Base-by-base conservation (phyloP, 2,329 filamentous ascomycete species). In the Sphaerulina populicola region DNA sequence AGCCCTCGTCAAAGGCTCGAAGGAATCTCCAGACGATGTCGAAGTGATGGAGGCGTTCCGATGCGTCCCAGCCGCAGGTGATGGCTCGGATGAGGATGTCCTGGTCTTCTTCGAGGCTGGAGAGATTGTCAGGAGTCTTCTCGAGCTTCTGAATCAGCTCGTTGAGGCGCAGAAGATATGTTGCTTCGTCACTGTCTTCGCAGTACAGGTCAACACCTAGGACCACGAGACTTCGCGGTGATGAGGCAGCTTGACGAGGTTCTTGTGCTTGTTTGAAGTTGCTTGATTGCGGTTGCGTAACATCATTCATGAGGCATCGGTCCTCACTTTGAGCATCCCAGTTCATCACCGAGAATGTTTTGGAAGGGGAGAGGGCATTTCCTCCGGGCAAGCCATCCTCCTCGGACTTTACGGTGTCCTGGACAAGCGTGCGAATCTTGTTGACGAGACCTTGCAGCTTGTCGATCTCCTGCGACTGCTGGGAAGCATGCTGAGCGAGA, bases 21-120 rank as follows among this genome's bases (percentile, higher is more conserved):
- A 59, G 46, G 30, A 58, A 58, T 5, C 57, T 53, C 57, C 57
- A 59, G 21, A 54, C 57, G 31, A 59, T 58, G 50, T 59, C 57
- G 38, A 59, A 58, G 38, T 59, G 57, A 36, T 59, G 57, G 10
- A 59, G 44, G 18, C 55, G 51, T 39, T 58, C 57, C 3, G 57
- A 53, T 9, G 55, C 55, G 29, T 59, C 57, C 57, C 57, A 58
- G 38, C 57, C 57, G 9, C 43, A 35, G 2, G 55, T 33, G 14
- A 59, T 57, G 10, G 57, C 53, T 10, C 57, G 53, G 27, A 54
- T 54, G 14, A 59, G 43, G 37, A 59, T 59, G 41, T 59, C 57
- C 47, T 54, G 47, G 46, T 59, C 57, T 40, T 54, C 55, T 21
- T 52, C 47, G 3, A 46, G 35, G 4, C 40, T 42, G 8, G 55